Conservation (phyloP, 805 yeast genomes). For the Yarrowia sp. region DNA sequence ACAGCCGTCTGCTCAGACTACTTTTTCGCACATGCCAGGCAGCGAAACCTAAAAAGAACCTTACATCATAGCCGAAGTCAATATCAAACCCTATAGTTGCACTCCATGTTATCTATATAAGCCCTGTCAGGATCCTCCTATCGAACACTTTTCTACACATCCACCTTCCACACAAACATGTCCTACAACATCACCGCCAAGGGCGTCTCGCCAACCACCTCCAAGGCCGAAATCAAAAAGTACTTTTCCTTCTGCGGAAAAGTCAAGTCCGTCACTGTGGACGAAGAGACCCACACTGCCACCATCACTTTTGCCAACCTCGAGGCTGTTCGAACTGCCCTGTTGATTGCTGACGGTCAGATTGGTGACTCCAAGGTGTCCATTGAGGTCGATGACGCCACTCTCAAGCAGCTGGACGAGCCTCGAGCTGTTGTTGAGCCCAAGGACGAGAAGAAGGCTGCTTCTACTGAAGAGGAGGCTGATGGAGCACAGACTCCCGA, state of each 20-base stretch:
- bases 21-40: constrained; percentile 10
- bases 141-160: neutral
- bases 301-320: constrained; percentile 53
- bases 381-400: constrained; percentile 41
- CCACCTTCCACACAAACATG: neutral
- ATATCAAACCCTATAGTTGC: neutral
- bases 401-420: constrained; percentile 18
- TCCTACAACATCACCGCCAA: constrained; percentile 48
- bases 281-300: constrained; percentile 41
- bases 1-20: too few species aligned
- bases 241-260: constrained; percentile 77
- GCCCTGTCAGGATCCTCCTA: neutral
- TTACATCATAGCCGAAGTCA: neutral
- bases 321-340: constrained; percentile 67
- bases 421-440: constrained; percentile 24
- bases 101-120: constrained; percentile 6
- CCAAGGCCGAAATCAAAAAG: constrained; percentile 53
- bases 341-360: constrained; percentile 69
- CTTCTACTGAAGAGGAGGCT: constrained; percentile 28
- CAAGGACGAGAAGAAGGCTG: constrained; percentile 28
- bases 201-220: constrained; percentile 50
- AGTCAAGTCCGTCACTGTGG: constrained; percentile 36
- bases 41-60: neutral
- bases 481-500: constrained; percentile 34
- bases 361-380: constrained; percentile 55